phyloP scores from a whole-genome alignment of 2,329 filamentous ascomycete species.

The Sporothrix dimorphospora region DNA sequence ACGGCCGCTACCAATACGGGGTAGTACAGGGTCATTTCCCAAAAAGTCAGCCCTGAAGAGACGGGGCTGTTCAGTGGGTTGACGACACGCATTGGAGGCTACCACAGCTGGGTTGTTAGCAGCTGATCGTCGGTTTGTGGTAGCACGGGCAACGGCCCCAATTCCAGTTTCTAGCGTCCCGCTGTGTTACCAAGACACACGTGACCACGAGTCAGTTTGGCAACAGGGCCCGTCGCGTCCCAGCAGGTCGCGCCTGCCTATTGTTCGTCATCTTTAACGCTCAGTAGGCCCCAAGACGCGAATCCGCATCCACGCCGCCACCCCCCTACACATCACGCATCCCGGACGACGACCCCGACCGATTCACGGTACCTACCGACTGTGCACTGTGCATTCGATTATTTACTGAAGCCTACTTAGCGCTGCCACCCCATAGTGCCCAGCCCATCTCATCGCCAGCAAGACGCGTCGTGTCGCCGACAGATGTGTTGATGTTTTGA shows the following conservation, averaged over 20 bases:
- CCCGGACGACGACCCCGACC: neutral
- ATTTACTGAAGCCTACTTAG: neutral
- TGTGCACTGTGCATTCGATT: neutral
- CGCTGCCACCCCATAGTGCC: neutral
- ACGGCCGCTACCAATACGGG: neutral
- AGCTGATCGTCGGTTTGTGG: neutral
- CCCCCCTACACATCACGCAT: neutral
- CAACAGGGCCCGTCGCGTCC: conserved; percentile 22
- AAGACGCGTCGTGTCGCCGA: conserved; percentile 22
- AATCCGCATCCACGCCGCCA: neutral
- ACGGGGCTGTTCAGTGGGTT: neutral
- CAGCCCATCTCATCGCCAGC: neutral
- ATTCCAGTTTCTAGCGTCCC: neutral
- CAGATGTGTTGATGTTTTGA: neutral
- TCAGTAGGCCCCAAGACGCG: neutral
- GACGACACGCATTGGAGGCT: neutral
- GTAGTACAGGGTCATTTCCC: neutral
- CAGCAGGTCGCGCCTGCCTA: conserved; percentile 18
- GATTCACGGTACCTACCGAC: neutral
- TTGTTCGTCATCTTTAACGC: neutral
- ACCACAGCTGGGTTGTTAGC: neutral
- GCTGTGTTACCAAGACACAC: neutral
- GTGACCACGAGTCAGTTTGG: conserved; percentile 28
- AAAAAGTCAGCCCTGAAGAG: neutral
- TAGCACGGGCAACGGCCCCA: conserved; percentile 18